A percentile compares a stretch with the other conserved stretches of the same genome.
These are phyloP conservation scores for Hanseniaspora lachancei DNA, from an alignment of 805 yeast species.

Conservation along the genomic window DNA sequence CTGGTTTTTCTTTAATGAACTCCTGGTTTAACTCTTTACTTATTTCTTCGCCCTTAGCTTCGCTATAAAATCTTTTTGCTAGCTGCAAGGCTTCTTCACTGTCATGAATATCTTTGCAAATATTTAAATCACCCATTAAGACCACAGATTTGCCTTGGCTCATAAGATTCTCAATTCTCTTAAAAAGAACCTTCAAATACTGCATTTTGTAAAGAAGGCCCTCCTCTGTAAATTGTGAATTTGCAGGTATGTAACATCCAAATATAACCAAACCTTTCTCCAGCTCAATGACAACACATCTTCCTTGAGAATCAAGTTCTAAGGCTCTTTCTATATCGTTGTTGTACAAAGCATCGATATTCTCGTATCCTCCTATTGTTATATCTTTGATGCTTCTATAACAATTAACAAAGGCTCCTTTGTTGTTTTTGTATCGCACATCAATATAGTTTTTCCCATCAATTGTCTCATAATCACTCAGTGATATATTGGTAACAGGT, in stretches of 20 bases:
- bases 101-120: slow-evolving; percentile 67
- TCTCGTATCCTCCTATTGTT: slow-evolving; percentile 64
- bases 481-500: neutral
- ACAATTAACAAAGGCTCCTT: slow-evolving; percentile 8
- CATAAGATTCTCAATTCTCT: slow-evolving; percentile 47
- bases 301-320: slow-evolving; percentile 67
- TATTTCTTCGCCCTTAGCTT: slow-evolving; percentile 22
- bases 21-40: slow-evolving; percentile 29
- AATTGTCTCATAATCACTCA: neutral
- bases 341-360: slow-evolving; percentile 22
- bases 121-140: slow-evolving; percentile 80
- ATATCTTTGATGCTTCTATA: slow-evolving; percentile 19
- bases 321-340: slow-evolving; percentile 30
- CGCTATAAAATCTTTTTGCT: neutral
- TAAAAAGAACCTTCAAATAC: slow-evolving; percentile 47
- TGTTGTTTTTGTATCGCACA: neutral
- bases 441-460: slow-evolving; percentile 17
- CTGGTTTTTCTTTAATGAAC: slow-evolving; percentile 26
- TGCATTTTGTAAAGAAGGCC: slow-evolving; percentile 46
- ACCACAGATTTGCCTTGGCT: slow-evolving; percentile 52
- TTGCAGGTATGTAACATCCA: slow-evolving; percentile 81
- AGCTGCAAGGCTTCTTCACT: slow-evolving; percentile 51
- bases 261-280: slow-evolving; percentile 48
- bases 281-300: slow-evolving; percentile 65
- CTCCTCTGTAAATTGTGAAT: slow-evolving; percentile 56